These are phyloP conservation scores for Lipomyces sp. DNA, from an alignment of 805 yeast genomes.

Conservation along the genomic window DNA sequence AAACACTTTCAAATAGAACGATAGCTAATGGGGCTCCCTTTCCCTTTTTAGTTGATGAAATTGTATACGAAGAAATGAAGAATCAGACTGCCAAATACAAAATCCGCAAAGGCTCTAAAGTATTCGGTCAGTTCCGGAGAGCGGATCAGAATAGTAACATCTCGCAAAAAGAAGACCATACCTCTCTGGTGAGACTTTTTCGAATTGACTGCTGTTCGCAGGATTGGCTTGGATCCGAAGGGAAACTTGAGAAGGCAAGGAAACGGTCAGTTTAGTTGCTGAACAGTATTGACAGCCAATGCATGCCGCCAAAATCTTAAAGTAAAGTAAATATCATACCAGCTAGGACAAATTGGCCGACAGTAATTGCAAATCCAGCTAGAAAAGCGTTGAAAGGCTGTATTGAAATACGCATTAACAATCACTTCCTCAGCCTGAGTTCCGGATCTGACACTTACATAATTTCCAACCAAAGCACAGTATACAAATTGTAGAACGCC, in stretches of 20 bases:
- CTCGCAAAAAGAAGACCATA: conserved; percentile 39
- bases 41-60: conserved; percentile 66
- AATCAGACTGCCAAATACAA: conserved; percentile 76
- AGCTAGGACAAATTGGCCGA: conserved; percentile 91
- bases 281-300: not conserved
- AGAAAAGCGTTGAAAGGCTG: conserved; percentile 93
- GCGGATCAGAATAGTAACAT: not conserved
- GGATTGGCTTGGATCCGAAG: conserved; percentile 68
- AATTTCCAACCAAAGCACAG: conserved; percentile 73
- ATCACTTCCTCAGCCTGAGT: not conserved
- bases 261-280: too few relatives aligned
- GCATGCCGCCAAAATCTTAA: not conserved
- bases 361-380: conserved; percentile 88
- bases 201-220: conserved; percentile 42
- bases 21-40: too few relatives aligned
- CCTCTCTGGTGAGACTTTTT: conserved; percentile 48
- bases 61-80: conserved; percentile 87
- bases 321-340: conserved; percentile 30
- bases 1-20: too few relatives aligned
- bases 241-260: conserved; percentile 44
- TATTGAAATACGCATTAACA: not conserved
- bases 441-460: conserved; percentile 40
- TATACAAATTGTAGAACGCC: conserved; percentile 79
- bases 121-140: not conserved
- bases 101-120: conserved; percentile 73